Conservation (phyloP, 2,329 filamentous ascomycete species). For the Lasiodiplodia theobromae region DNA sequence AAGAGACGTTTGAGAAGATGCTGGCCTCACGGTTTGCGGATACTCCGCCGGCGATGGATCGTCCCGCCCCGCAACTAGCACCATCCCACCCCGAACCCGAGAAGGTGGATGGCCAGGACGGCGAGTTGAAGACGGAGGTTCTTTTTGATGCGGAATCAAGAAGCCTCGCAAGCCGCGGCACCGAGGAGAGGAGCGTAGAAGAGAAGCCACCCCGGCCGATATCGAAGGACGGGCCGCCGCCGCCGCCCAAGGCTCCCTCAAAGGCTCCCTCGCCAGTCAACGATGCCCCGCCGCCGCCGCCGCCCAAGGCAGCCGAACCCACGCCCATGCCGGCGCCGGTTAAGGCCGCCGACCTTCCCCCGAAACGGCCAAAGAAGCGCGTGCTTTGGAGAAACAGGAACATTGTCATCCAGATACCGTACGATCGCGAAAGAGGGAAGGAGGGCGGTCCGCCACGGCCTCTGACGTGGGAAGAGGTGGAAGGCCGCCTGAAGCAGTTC, state of each 20-base stretch:
- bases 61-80: not conserved
- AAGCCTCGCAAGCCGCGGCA: constrained; percentile 21
- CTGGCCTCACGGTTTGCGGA: constrained; percentile 51
- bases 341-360: not conserved
- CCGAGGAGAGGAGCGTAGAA: not conserved
- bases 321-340: constrained; percentile 1
- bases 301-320: constrained; percentile 35
- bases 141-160: constrained; percentile 26
- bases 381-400: constrained; percentile 55
- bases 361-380: constrained; percentile 46
- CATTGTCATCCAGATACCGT: constrained; percentile 54
- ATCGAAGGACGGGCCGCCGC: constrained; percentile 32
- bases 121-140: constrained; percentile 20
- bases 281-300: constrained; percentile 33
- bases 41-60: constrained; percentile 31
- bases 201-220: constrained; percentile 17
- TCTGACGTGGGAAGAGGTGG: constrained; percentile 60
- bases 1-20: constrained; percentile 49
- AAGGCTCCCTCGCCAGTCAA: constrained; percentile 12
- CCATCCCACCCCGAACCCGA: not conserved
- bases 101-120: not conserved
- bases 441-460: constrained; percentile 52
- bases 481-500: constrained; percentile 70
- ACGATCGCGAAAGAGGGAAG: constrained; percentile 49
- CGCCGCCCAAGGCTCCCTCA: constrained; percentile 40